Base-by-base conservation (phyloP, 2,329 filamentous ascomycete species). In the Dothistroma pini region DNA sequence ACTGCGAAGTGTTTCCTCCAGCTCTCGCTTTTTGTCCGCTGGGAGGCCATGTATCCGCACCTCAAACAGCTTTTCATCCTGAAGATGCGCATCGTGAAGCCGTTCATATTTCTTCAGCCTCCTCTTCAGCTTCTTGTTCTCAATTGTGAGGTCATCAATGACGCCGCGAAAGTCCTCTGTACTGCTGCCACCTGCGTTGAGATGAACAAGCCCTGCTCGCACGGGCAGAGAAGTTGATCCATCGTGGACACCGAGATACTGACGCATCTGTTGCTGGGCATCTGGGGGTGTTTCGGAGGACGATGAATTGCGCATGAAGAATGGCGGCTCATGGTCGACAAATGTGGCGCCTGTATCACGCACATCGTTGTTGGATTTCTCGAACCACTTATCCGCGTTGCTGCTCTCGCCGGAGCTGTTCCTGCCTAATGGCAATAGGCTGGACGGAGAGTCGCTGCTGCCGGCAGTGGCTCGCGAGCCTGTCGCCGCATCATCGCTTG, bases 101-200 rank as follows among this genome's bases (percentile, higher is more conserved):
- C 85, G 86, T 72, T 89, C 88, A 63, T 90, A 90, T 57, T 84
- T 87, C 69, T 84, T 88, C 57, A 96, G 70, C 69, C 87, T 86
- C 66, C 88, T 86, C 76, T 88, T 92, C 63, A 96, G 74, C 56
- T 86, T 87, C 72, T 91, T 90, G 72, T 95, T 96, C 71, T 92
- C 89, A 29, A 96, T 80, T 0, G 91, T 96, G 61, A 96, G 75
- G 71, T 96, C 91, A 69, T 96, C 91, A 53, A 96, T 96, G 16
- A 96, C 90, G 66, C 89, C 89, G 52, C 91, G 83, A 62, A 86
- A 93, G 59, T 93, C 90, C 59, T 90, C 89, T 31, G 84, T 86
- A 55, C 86, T 88, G 70, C 85, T 90, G 32, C 78, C 79, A 51
- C 78, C 77, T 7, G 75, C 77, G 32, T 68, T 72, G 10, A 74